phyloP scores from a whole-genome alignment of 257 asterid genomes.

The Rhazya stricta region DNA sequence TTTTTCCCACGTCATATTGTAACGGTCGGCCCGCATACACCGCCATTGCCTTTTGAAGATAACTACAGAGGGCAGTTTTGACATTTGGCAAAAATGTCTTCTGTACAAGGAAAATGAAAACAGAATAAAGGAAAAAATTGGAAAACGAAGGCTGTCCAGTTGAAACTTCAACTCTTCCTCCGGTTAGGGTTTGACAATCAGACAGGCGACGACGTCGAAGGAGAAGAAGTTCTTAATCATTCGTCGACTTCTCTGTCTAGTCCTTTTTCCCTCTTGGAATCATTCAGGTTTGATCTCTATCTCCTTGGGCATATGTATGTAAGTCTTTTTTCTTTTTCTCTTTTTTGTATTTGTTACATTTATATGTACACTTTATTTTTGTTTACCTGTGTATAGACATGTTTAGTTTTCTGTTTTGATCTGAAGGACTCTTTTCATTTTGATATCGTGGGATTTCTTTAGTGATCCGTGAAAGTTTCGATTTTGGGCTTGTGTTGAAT shows the following conservation, averaged over 20 bases:
- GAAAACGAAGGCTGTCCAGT: conserved; percentile 10
- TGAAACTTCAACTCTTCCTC: neutral
- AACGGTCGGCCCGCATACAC: neutral
- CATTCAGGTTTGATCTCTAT: neutral
- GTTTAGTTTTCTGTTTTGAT: neutral
- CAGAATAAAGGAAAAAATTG: neutral
- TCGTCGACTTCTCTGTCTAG: conserved; percentile 17
- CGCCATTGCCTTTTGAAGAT: neutral
- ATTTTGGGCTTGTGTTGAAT: neutral
- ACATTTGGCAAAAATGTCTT: neutral
- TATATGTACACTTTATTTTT: neutral
- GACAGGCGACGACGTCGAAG: conserved; percentile 13
- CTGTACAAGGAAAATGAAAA: neutral
- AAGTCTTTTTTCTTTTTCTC: neutral
- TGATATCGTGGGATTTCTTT: neutral
- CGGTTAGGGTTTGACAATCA: conserved; percentile 19
- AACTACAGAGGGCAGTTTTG: neutral
- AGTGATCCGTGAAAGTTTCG: neutral
- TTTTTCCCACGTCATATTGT: neutral
- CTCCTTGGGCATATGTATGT: neutral
- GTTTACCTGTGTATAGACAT: neutral
- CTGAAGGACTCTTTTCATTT: neutral
- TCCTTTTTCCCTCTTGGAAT: neutral
- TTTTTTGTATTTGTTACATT: neutral
- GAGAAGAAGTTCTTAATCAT: neutral